Evolutionary conservation across 148 eudicot genomes (phyloP).

Genomic region (Fagopyrum homotropicum): DNA sequence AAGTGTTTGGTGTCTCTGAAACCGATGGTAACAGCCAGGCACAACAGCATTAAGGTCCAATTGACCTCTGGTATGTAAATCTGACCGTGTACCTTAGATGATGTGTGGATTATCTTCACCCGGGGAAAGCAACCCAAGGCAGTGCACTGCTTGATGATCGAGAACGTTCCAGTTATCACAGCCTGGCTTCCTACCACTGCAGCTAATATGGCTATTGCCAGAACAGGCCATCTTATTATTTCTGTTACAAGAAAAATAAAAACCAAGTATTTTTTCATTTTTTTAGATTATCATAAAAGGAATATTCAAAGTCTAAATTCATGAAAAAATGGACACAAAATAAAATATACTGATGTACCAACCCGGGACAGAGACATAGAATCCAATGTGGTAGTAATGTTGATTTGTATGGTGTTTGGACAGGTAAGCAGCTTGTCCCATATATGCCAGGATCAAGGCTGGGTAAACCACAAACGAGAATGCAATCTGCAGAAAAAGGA

Average conservation of each 20-base stretch:
- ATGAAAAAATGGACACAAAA: neutral
- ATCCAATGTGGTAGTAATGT: constrained; percentile 47
- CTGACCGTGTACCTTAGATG: constrained; percentile 57
- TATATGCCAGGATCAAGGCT: constrained; percentile 63
- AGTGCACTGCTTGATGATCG: constrained; percentile 67
- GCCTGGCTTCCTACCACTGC: constrained; percentile 82
- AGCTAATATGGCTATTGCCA: constrained; percentile 61
- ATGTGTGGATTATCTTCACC: constrained; percentile 62
- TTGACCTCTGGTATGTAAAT: constrained; percentile 66
- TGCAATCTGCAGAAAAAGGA: constrained; percentile 41
- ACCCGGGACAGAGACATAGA: constrained; percentile 76
- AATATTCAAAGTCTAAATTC: neutral
- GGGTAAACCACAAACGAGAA: constrained; percentile 69
- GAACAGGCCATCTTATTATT: constrained; percentile 56
- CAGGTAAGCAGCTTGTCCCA: constrained; percentile 83
- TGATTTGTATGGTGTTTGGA: constrained; percentile 46
- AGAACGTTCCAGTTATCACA: constrained; percentile 62
- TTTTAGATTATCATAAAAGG: neutral
- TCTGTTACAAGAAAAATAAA: constrained; percentile 25
- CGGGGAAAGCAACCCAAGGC: constrained; percentile 61
- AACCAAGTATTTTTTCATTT: neutral
- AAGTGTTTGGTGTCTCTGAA: constrained; percentile 66
- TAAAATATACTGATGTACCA: neutral
- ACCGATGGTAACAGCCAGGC: constrained; percentile 67
- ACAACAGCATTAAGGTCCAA: constrained; percentile 64